Evolutionary conservation across 208 protist genomes (phyloP).

Genomic region (Balamuthia mandrillaris): DNA sequence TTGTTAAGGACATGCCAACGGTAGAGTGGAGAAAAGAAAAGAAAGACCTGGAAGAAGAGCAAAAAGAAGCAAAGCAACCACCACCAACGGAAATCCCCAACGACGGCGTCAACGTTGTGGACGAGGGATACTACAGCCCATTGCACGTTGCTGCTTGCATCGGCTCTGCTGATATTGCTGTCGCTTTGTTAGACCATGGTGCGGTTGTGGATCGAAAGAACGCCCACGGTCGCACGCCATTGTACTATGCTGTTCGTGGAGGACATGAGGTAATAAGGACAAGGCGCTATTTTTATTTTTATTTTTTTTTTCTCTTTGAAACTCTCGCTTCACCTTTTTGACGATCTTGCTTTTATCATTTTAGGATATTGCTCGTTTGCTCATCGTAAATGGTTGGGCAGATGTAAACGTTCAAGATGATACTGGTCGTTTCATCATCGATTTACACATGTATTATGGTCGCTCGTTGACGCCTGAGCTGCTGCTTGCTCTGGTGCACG

Average conservation of each 20-base stretch:
- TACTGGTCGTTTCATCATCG: not conserved
- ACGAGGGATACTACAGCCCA: constrained; percentile 45
- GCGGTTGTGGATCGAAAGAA: constrained; percentile 42
- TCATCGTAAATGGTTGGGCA: not conserved
- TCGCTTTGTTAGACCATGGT: constrained; percentile 42
- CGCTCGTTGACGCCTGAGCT: not conserved
- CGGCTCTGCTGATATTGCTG: constrained; percentile 47
- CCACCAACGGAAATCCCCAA: too few relatives aligned
- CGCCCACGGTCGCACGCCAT: not conserved
- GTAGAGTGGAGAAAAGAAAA: too few relatives aligned
- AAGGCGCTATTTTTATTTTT: not conserved
- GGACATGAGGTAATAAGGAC: not conserved
- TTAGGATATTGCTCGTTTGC: not conserved
- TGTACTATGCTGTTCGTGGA: constrained; percentile 35
- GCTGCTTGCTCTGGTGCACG: not conserved
- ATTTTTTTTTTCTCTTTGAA: not conserved
- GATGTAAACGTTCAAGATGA: not conserved
- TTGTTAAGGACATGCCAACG: too few relatives aligned
- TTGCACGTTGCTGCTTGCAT: constrained; percentile 51
- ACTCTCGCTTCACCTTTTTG: too few relatives aligned
- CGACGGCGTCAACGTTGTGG: constrained; percentile 44
- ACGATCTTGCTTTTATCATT: too few relatives aligned
- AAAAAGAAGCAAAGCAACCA: too few relatives aligned
- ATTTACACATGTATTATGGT: not conserved
- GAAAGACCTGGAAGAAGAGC: too few relatives aligned